These are phyloP conservation scores for Termitomyces sp. DNA, from an alignment of 768 basidiomycete species.

Conservation along the genomic window DNA sequence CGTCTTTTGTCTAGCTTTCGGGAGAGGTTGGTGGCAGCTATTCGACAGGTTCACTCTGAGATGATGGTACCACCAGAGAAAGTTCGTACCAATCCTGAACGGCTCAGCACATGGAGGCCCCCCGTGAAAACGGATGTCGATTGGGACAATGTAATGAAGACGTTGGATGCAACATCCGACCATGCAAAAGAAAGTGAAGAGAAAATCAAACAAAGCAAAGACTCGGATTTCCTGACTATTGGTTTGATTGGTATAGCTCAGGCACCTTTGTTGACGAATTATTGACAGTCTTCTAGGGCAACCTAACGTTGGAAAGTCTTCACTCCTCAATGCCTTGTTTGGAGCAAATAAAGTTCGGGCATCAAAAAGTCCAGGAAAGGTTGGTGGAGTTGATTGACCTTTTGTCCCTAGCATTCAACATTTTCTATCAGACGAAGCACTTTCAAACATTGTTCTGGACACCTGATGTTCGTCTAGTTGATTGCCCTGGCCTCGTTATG, in stretches of 20 bases:
- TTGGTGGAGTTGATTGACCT: constrained; percentile 15
- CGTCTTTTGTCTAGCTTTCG: constrained; percentile 64
- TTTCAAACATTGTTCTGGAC: constrained; percentile 94
- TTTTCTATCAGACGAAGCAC: constrained; percentile 72
- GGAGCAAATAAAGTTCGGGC: constrained; percentile 73
- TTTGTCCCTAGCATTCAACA: not conserved
- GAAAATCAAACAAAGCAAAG: constrained; percentile 22
- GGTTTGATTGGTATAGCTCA: constrained; percentile 64
- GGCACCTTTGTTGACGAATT: not conserved
- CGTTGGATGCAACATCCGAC: constrained; percentile 29
- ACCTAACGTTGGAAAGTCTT: constrained; percentile 95
- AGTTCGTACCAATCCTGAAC: constrained; percentile 40
- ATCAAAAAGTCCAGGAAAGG: constrained; percentile 85
- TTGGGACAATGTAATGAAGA: constrained; percentile 60
- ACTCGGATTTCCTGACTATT: constrained; percentile 65
- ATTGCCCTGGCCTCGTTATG: constrained; percentile 94
- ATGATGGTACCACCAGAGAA: constrained; percentile 64
- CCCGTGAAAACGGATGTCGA: constrained; percentile 60
- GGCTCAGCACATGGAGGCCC: constrained; percentile 58
- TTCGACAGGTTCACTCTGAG: constrained; percentile 60
- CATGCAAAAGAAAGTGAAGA: constrained; percentile 28
- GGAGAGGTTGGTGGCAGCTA: constrained; percentile 53
- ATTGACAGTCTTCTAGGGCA: constrained; percentile 49
- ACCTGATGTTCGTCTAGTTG: constrained; percentile 78
- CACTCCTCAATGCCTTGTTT: constrained; percentile 87